Conservation (phyloP, 2,329 filamentous ascomycete genomes). For the Ophiostoma perfectum region DNA sequence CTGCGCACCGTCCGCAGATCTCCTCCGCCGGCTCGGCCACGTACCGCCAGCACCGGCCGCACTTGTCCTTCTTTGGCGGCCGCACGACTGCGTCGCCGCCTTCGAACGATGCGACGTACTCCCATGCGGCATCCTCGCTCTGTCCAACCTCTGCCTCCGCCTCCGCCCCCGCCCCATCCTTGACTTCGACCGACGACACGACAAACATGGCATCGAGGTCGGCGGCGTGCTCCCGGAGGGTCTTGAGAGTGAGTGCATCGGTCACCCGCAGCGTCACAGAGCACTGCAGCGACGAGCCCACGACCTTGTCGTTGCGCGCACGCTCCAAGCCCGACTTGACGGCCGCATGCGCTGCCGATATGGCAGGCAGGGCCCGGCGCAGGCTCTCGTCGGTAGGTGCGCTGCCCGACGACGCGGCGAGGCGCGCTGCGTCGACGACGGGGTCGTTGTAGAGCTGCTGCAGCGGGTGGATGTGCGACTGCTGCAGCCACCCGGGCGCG, state of each 20-base stretch:
- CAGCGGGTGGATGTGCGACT: constrained; percentile 38
- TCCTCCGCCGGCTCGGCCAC: constrained; percentile 59
- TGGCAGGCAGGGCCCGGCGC: constrained; percentile 36
- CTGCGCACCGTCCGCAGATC: constrained; percentile 69
- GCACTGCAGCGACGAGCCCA: constrained; percentile 78
- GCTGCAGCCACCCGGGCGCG: constrained; percentile 59
- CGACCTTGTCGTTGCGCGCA: constrained; percentile 62
- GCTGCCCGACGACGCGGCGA: not conserved
- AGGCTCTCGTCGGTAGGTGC: constrained; percentile 30
- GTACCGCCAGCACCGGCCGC: constrained; percentile 84
- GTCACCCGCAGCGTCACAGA: constrained; percentile 54
- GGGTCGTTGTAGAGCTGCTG: constrained; percentile 44
- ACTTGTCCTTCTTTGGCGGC: constrained; percentile 60
- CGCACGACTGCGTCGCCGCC: constrained; percentile 41
- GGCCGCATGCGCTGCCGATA: constrained; percentile 56
- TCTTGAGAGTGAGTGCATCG: constrained; percentile 33
- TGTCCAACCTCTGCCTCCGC: constrained; percentile 18
- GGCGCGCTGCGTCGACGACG: constrained; percentile 31
- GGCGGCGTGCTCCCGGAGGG: constrained; percentile 37
- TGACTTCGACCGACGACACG: constrained; percentile 56
- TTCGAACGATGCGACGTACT: constrained; percentile 41
- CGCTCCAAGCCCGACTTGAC: constrained; percentile 72
- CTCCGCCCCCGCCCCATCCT: constrained; percentile 29
- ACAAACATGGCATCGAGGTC: constrained; percentile 64
- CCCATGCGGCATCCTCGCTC: constrained; percentile 35